These are phyloP conservation scores for Lumnitzera racemosa DNA, from an alignment of 345 rosid genomes.

Conservation along the genomic window DNA sequence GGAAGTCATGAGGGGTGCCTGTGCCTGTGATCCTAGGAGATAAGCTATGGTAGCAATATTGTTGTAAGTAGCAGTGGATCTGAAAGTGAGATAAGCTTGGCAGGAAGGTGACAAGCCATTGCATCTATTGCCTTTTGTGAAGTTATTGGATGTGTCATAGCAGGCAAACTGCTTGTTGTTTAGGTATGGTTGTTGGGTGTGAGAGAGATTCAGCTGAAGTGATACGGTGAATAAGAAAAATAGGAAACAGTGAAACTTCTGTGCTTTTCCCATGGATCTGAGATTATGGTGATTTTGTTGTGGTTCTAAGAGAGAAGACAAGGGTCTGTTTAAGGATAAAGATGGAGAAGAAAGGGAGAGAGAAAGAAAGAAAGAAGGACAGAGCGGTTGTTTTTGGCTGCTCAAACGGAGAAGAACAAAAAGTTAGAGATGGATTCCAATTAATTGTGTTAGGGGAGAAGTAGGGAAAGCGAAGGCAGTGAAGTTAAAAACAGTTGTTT, in stretches of 20 bases:
- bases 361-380: too few relatives aligned
- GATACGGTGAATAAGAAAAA: neutral
- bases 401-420: too few relatives aligned
- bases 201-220: neutral
- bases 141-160: constrained; percentile 9
- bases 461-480: too few relatives aligned
- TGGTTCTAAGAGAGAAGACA: too few relatives aligned
- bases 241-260: neutral
- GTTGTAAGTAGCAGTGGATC: constrained; percentile 39
- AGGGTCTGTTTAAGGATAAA: too few relatives aligned
- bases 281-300: too few relatives aligned
- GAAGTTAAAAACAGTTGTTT: too few relatives aligned
- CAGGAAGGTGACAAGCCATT: constrained; percentile 40
- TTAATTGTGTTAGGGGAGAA: too few relatives aligned
- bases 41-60: constrained; percentile 29
- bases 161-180: constrained; percentile 51
- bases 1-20: constrained; percentile 36
- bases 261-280: neutral
- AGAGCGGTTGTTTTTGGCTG: too few relatives aligned
- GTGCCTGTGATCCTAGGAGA: constrained; percentile 30
- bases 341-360: too few relatives aligned
- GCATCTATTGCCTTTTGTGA: constrained; percentile 47
- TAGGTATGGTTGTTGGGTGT: constrained; percentile 58
- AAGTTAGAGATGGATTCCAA: too few relatives aligned
- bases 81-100: constrained; percentile 68